phyloP scores from a whole-genome alignment of 2,329 filamentous ascomycete genomes.

The Aspergillus udagawae region DNA sequence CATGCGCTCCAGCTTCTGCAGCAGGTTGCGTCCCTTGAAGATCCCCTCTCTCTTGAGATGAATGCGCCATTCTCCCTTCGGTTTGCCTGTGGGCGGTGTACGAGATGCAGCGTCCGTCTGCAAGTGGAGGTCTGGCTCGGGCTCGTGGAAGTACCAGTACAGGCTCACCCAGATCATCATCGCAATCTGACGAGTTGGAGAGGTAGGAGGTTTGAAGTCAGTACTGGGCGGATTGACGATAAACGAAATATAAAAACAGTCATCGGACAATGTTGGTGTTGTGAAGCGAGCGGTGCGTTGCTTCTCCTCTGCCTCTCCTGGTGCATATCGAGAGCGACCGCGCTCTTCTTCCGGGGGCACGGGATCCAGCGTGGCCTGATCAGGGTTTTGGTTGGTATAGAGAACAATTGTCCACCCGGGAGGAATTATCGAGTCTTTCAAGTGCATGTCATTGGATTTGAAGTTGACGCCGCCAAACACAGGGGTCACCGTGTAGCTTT shows the following conservation, averaged over 20 bases:
- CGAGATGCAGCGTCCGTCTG: slow-evolving; percentile 58
- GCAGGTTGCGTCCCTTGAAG: slow-evolving; percentile 73
- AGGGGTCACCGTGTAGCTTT: slow-evolving; percentile 72
- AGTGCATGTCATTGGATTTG: slow-evolving; percentile 72
- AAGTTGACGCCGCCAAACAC: slow-evolving; percentile 92
- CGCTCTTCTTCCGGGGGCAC: slow-evolving; percentile 8
- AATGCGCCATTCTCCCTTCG: slow-evolving; percentile 81
- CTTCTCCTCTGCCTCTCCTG: slow-evolving; percentile 28
- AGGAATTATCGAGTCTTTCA: slow-evolving; percentile 62
- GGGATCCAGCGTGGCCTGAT: slow-evolving; percentile 21
- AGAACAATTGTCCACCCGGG: slow-evolving; percentile 88
- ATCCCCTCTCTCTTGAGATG: slow-evolving; percentile 84
- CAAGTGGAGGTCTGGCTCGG: slow-evolving; percentile 63
- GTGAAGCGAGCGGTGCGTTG: slow-evolving; percentile 51
- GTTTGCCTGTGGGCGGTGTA: slow-evolving; percentile 67
- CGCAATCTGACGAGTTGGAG: slow-evolving; percentile 82
- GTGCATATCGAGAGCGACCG: slow-evolving; percentile 8
- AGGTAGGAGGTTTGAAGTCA: slow-evolving; percentile 75
- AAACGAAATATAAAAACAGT: slow-evolving; percentile 86
- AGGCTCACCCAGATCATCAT: slow-evolving; percentile 96
- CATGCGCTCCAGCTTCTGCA: slow-evolving; percentile 92
- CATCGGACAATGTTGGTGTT: slow-evolving; percentile 69
- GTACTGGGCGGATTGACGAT: slow-evolving; percentile 77
- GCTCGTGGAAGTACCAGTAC: slow-evolving; percentile 97
- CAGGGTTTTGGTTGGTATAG: slow-evolving; percentile 58